Conservation (phyloP, 2,329 filamentous ascomycete genomes). For the Botrytis hyacinthi region DNA sequence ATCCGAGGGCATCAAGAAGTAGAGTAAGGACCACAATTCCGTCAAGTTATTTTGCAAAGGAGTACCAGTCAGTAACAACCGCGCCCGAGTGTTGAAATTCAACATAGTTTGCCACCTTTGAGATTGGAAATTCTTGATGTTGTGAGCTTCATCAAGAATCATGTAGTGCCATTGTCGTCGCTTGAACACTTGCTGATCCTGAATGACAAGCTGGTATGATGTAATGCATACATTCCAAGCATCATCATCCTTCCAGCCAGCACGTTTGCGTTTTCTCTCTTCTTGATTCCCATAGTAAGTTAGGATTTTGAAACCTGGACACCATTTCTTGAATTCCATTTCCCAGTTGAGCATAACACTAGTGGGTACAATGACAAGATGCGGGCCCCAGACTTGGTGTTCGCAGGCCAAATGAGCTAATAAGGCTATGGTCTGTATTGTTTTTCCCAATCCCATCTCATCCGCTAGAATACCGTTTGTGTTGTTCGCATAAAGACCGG, state of each 20-base stretch:
- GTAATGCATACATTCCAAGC: constrained; percentile 98
- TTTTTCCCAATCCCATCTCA: constrained; percentile 98
- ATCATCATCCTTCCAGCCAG: constrained; percentile 90
- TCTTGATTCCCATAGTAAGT: constrained; percentile 95
- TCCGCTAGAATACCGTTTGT: constrained; percentile 97
- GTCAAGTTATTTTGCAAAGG: constrained; percentile 96
- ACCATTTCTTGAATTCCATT: constrained; percentile 99
- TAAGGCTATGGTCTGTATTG: constrained; percentile 94
- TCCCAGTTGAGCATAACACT: constrained; percentile 99
- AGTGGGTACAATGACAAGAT: constrained; percentile 93
- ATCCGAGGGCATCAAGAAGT: constrained; percentile 91
- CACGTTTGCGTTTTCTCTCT: constrained; percentile 85
- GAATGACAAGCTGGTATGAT: constrained; percentile 92
- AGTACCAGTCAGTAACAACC: constrained; percentile 87
- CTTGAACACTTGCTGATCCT: constrained; percentile 92
- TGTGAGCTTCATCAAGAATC: constrained; percentile 96
- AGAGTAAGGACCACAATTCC: constrained; percentile 93
- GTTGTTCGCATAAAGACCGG: constrained; percentile 83
- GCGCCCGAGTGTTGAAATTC: constrained; percentile 85
- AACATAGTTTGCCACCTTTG: constrained; percentile 95
- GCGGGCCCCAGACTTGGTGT: constrained; percentile 91
- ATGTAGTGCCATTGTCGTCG: constrained; percentile 95
- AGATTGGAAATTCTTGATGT: constrained; percentile 99
- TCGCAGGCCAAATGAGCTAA: constrained; percentile 88
- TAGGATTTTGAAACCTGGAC: constrained; percentile 95